Conservation (phyloP, 768 basidiomycete genomes). For the Agaricus subrufescens region DNA sequence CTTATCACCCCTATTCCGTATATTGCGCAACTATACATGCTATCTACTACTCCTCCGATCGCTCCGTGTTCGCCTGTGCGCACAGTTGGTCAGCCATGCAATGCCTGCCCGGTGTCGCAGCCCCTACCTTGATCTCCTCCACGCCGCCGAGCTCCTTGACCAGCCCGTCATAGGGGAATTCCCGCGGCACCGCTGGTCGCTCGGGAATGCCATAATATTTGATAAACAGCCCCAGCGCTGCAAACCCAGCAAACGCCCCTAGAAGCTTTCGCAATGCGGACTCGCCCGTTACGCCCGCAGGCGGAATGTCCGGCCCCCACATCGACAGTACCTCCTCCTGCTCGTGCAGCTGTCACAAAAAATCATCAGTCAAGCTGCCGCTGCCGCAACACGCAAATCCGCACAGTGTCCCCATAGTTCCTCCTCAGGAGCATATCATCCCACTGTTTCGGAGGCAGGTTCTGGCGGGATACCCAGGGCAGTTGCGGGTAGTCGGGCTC, state of each 20-base stretch:
- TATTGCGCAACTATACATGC: no score
- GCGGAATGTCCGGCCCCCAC: constrained; percentile 82
- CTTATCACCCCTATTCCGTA: no score
- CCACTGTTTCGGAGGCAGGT: constrained; percentile 65
- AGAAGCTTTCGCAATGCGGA: constrained; percentile 61
- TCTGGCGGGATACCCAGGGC: constrained; percentile 62
- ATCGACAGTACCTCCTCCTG: constrained; percentile 77
- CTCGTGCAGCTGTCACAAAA: constrained; percentile 59
- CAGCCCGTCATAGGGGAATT: constrained; percentile 75
- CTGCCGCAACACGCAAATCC: background rate
- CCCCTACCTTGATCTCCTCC: constrained; percentile 69
- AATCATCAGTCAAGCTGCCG: constrained; percentile 7
- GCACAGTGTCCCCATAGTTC: constrained; percentile 76
- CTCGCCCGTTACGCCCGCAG: constrained; percentile 43
- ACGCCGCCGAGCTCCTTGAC: constrained; percentile 74
- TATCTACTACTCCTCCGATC: constrained; percentile 22
- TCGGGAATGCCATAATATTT: constrained; percentile 55
- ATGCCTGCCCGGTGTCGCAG: no score
- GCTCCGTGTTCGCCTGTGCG: constrained; percentile 42
- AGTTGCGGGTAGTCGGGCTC: constrained; percentile 77
- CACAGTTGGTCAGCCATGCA: constrained; percentile 19
- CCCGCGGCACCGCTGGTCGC: constrained; percentile 60
- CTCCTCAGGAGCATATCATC: constrained; percentile 71
- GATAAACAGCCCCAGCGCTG: constrained; percentile 55
- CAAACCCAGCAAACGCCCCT: constrained; percentile 57